Evolutionary conservation across 1,284 basidiomycete genomes (phyloP), one percentile per base, ranked within the genome.

Genomic region (Cutaneotrichosporon cutaneum): DNA sequence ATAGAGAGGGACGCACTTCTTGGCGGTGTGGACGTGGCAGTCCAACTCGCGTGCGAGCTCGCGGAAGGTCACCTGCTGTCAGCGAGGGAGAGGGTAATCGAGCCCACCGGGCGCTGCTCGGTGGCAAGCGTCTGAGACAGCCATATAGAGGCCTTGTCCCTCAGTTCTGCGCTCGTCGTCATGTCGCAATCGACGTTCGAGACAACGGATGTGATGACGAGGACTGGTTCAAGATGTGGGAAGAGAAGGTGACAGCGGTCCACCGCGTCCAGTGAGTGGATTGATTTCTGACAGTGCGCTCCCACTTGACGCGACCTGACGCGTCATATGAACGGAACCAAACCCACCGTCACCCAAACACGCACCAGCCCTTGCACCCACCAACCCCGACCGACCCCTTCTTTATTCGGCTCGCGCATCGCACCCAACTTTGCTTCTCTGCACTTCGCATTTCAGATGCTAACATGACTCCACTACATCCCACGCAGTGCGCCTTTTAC

Each of bases 11-110:
- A 60, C 73, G 54, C 61, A 78, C 77, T 74, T 74, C 65, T 78
- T 78, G 9, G 77, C 73, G 1, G 58, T 42, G 48, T 76, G 71
- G 30, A 75, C 71, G 65, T 73, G 71, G 58, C 73, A 75, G 32
- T 72, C 70, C 0, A 74, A 35, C 58, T 78, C 71, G 21, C 77
- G 59, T 33, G 72, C 67, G 4, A 78, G 44, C 30, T 75, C 69
- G 27, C 75, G 70, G 48, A 70, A 77, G 8, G 73, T 74, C 16
- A 76, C 71, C 75, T 76, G 54, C 4, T 11, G 39, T 33, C 3
- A 24, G 30, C 45, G 7, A 4, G 2, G 21, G 3, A 18, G 6
- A n/a, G n/a, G n/a, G n/a, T n/a, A 16, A 5, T 36, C 9, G 2
- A 8, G 55, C 63, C 30, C 22, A 65, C 64, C 2, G 54, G 47